Base-by-base conservation (phyloP, 176 grass and related monocot genomes). In the Otatea glauca region DNA sequence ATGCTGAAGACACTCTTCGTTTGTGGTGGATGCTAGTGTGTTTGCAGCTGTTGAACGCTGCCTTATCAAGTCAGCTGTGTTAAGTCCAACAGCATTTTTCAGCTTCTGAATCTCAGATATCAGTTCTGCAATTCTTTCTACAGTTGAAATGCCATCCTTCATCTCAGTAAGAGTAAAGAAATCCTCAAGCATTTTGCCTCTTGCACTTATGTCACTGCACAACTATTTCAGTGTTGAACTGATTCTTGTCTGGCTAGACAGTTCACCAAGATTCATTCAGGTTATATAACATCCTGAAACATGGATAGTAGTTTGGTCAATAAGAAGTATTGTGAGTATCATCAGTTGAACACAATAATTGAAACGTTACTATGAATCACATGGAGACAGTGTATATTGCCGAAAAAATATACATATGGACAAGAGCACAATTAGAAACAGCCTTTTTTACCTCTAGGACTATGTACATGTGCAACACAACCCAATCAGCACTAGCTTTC, bases 161-260 rank as follows among this genome's bases (percentile, higher is more conserved):
- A 95, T 95, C 80, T 95, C 93, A 59, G 86, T 86, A n/a, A 86
- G 85, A 49, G 93, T 92, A 80, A 95, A 92, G 70, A 92, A 92
- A 81, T 90, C 90, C 66, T 88, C 88, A 39, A 92, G 88, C 85
- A 90, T 90, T 5, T 56, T 90, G 68, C 4, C 35, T 34, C 1
- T 42, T 13, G 66, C 53, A 11, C 54, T 29, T 42, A 67, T 11
- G 17, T 39, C 37, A 55, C 72, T 58, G n/a, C 38, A 66, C 29
- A 7, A 3, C 63, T 71, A 55, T n/a, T 76, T 65, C 7, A 8
- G 37, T 43, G 50, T 48, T 72, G 47, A 68, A 79, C 74, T 0
- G 10, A 50, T 55, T 60, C 10, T 20, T 84, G 35, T 29, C 7
- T 79, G 62, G 50, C 44, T 55, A 5, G 9, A 15, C 39, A 35